phyloP scores from a whole-genome alignment of 495 filamentous ascomycete species.

The Penicilliopsis zonata region DNA sequence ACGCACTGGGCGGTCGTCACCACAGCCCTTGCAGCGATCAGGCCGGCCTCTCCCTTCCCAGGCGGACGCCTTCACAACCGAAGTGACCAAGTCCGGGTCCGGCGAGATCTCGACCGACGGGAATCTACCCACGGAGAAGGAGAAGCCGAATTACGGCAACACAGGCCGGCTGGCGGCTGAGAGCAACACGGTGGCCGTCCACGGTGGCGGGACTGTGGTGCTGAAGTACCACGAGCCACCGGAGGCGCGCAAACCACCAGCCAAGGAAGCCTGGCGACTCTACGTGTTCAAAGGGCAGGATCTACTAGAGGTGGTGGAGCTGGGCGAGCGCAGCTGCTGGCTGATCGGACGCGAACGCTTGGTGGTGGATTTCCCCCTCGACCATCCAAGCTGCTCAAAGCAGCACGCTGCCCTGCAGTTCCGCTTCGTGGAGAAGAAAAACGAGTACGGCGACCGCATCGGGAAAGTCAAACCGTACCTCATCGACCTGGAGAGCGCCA shows the following conservation, averaged over 20 bases:
- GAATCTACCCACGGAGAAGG: conserved; percentile 49
- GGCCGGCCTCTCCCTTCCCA: conserved; percentile 58
- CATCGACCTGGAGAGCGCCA: conserved; percentile 87
- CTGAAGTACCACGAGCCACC: conserved; percentile 95
- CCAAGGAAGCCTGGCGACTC: conserved; percentile 70
- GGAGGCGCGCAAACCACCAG: conserved; percentile 78
- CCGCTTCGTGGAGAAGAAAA: conserved; percentile 65
- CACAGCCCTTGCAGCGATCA: conserved; percentile 21
- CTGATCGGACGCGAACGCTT: conserved; percentile 67
- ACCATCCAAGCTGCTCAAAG: conserved; percentile 85
- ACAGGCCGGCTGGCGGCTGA: conserved; percentile 79
- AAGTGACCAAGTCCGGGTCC: conserved; percentile 19
- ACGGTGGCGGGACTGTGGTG: conserved; percentile 53
- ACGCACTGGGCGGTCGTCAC: conserved; percentile 20
- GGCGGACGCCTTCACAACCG: conserved; percentile 50
- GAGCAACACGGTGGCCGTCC: conserved; percentile 69
- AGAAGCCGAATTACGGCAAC: conserved; percentile 76
- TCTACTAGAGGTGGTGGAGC: conserved; percentile 65
- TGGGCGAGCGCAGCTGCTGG: conserved; percentile 75
- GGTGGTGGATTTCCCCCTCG: conserved; percentile 72
- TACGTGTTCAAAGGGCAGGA: conserved; percentile 87
- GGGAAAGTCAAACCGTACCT: conserved; percentile 81
- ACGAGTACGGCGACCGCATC: conserved; percentile 75
- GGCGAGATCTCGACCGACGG: conserved; percentile 22
- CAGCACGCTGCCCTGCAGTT: conserved; percentile 97